A percentile compares a stretch with the other conserved stretches of the same genome.
phyloP scores from a whole-genome alignment of 2,329 filamentous ascomycete species.

The Alternaria conjuncta region DNA sequence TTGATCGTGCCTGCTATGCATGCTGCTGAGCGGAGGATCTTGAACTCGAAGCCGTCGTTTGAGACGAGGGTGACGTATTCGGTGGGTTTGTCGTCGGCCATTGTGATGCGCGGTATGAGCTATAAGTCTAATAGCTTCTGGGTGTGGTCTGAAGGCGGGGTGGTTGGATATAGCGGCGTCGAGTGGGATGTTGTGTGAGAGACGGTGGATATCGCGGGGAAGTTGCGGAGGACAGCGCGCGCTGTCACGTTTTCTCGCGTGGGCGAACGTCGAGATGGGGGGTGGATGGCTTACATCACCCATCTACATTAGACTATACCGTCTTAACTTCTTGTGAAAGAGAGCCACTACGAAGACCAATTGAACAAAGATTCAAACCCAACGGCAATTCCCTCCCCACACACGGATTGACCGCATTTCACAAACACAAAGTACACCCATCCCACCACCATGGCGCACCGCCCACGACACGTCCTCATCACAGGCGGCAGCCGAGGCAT shows the following conservation, averaged over 20 bases:
- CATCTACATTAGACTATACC: not conserved
- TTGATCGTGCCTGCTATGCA: conserved; percentile 74
- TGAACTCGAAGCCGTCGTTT: conserved; percentile 77
- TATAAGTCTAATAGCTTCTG: not conserved
- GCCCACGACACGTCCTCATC: conserved; percentile 41
- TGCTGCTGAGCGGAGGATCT: conserved; percentile 73
- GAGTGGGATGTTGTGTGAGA: not conserved
- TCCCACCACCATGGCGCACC: not conserved
- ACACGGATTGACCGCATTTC: not conserved
- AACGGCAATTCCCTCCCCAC: not conserved
- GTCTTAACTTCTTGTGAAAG: not conserved
- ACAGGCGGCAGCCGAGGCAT: conserved; percentile 50
- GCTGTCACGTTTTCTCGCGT: conserved; percentile 37
- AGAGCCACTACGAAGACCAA: not conserved
- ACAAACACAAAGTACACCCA: not conserved
- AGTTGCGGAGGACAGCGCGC: conserved; percentile 18
- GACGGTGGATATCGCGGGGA: conserved; percentile 10
- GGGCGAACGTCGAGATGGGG: not conserved
- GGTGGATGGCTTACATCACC: not conserved
- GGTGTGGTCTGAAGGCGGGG: not conserved
- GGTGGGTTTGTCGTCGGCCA: conserved; percentile 47
- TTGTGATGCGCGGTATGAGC: conserved; percentile 7
- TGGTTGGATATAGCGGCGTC: not conserved
- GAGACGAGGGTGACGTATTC: conserved; percentile 82
- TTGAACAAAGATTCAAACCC: not conserved